phyloP scores from a whole-genome alignment of 306 rosid species.

The Delonix regia region DNA sequence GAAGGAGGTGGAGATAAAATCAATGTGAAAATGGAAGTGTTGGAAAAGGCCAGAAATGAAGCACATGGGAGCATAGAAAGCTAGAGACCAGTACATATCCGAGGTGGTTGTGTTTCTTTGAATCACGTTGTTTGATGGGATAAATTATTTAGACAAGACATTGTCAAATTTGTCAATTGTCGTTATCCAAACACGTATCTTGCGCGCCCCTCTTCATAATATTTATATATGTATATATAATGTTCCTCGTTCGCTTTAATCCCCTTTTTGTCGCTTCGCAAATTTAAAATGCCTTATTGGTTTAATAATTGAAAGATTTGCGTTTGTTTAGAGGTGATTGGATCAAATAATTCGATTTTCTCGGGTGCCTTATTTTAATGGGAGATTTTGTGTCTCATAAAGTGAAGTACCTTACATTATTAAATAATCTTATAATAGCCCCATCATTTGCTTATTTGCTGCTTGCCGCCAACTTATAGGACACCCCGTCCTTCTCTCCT shows the following conservation, averaged over 20 bases:
- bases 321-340: not conserved
- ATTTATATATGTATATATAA: not conserved
- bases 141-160: not conserved
- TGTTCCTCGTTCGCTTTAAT: not conserved
- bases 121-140: conserved; percentile 6
- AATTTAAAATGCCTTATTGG: not conserved
- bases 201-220: not conserved
- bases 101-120: not conserved
- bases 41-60: conserved; percentile 3
- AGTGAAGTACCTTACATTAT: conserved; percentile 6
- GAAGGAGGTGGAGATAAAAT: not conserved
- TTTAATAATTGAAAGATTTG: not conserved
- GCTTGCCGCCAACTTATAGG: not conserved
- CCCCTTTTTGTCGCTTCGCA: not conserved
- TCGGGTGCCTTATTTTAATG: not conserved
- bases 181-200: conserved; percentile 18
- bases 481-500: not conserved
- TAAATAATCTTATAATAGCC: not conserved
- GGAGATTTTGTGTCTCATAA: conserved; percentile 13
- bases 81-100: not conserved
- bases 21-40: not conserved
- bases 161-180: conserved; percentile 12
- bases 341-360: not conserved
- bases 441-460: conserved; percentile 2
- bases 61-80: not conserved